Percentiles rank a stretch among this genome's conserved stretches.
Conservation (phyloP, 495 filamentous ascomycete species). For the Penicillium herquei region DNA sequence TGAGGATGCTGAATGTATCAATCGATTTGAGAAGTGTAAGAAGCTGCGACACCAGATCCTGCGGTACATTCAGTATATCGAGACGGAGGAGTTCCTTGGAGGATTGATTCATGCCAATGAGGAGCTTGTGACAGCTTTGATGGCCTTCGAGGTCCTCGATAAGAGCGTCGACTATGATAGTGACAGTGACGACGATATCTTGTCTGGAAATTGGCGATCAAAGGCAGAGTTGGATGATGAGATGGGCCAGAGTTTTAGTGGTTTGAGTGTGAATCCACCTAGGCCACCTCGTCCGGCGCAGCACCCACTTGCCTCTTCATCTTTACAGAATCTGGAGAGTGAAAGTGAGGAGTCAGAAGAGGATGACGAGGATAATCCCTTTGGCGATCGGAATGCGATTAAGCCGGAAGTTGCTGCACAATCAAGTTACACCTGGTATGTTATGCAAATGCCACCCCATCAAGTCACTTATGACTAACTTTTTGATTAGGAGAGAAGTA, state of each 20-base stretch:
- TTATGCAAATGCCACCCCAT: background rate
- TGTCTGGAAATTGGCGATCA: conserved; percentile 36
- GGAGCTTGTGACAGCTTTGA: conserved; percentile 83
- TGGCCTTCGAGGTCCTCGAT: conserved; percentile 91
- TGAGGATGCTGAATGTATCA: conserved; percentile 71
- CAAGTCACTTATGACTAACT: background rate
- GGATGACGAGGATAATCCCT: conserved; percentile 72
- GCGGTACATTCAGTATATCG: conserved; percentile 85
- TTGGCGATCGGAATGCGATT: conserved; percentile 74
- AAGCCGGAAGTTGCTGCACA: conserved; percentile 57
- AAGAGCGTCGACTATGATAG: conserved; percentile 96
- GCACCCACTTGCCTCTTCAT: conserved; percentile 13
- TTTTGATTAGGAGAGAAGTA: conserved; percentile 22
- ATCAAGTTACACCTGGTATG: conserved; percentile 54
- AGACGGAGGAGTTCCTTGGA: conserved; percentile 78
- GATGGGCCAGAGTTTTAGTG: conserved; percentile 38
- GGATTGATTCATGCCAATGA: conserved; percentile 80
- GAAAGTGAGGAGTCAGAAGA: conserved; percentile 54
- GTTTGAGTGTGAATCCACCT: conserved; percentile 40
- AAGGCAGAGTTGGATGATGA: conserved; percentile 27
- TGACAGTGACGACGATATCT: conserved; percentile 71
- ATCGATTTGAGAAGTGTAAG: conserved; percentile 85
- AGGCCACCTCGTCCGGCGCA: conserved; percentile 40
- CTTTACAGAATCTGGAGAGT: conserved; percentile 30
- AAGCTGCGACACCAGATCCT: conserved; percentile 76